A percentile compares a stretch with the other conserved stretches of the same genome.
phyloP scores from a whole-genome alignment of 78 protist species.

The Emiliania huxleyi region DNA sequence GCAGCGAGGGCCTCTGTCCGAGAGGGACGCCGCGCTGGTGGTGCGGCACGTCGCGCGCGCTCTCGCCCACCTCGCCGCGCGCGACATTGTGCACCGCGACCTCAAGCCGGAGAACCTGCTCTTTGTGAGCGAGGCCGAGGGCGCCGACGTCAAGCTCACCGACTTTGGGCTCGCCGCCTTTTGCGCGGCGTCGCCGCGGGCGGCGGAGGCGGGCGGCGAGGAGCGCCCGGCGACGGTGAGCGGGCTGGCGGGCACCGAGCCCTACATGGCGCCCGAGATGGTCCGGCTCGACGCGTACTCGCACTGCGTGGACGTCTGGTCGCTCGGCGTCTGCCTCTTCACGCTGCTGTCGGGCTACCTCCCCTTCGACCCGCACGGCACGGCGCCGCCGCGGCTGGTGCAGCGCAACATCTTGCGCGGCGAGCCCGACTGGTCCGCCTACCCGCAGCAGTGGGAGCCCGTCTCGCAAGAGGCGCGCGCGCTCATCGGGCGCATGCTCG shows the following conservation, averaged over 20 bases:
- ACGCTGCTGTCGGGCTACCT: background rate
- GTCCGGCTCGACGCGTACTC: background rate
- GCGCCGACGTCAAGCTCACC: background rate
- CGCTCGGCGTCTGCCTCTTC: conserved; percentile 25
- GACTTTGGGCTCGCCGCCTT: background rate
- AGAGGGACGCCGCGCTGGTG: background rate
- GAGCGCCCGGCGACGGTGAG: background rate
- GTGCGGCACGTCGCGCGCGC: background rate
- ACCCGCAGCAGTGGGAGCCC: background rate
- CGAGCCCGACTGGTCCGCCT: background rate
- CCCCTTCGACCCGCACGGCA: background rate
- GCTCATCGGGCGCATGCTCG: background rate
- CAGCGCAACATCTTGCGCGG: background rate
- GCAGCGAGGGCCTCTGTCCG: background rate
- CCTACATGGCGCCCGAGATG: background rate
- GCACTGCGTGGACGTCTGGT: conserved; percentile 27
- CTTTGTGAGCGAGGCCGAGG: background rate
- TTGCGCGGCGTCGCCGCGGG: background rate
- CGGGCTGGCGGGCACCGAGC: background rate
- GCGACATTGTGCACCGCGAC: conserved; percentile 12
- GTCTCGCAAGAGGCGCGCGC: background rate
- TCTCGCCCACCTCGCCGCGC: background rate
- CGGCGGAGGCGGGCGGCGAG: no score
- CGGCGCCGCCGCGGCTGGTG: background rate
- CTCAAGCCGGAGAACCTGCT: conserved; percentile 41